phyloP scores from a whole-genome alignment of 768 basidiomycete genomes.

The Podaxis sp. region DNA sequence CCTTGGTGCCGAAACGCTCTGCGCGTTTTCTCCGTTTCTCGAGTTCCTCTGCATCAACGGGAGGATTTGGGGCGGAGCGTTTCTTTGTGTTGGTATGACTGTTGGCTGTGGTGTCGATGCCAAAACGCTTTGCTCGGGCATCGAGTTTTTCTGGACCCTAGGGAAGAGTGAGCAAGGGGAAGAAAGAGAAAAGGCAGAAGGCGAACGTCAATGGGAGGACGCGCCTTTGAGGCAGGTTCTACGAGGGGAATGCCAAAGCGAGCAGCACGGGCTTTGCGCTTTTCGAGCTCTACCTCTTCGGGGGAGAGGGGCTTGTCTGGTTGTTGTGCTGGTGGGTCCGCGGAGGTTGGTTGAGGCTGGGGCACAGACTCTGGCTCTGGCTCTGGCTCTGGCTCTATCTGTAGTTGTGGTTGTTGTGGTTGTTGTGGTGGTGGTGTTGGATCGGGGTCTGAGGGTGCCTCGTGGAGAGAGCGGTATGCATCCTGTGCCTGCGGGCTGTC shows the following conservation, averaged over 20 bases:
- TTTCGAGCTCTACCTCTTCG: slow-evolving; percentile 53
- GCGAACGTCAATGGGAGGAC: slow-evolving; percentile 11
- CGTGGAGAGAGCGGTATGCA: slow-evolving; percentile 43
- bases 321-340: slow-evolving; percentile 3
- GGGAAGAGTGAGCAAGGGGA: background rate
- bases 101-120: slow-evolving; percentile 19
- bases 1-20: slow-evolving; percentile 52
- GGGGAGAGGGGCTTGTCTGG: slow-evolving; percentile 9
- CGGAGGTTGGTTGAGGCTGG: slow-evolving; percentile 14
- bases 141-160: slow-evolving; percentile 53
- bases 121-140: slow-evolving; percentile 59
- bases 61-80: slow-evolving; percentile 35
- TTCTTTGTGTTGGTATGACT: slow-evolving; percentile 25
- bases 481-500: slow-evolving; percentile 50
- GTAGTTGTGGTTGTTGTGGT: background rate
- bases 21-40: slow-evolving; percentile 62
- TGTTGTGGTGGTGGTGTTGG: too few species aligned
- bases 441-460: background rate
- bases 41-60: slow-evolving; percentile 57
- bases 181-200: slow-evolving; percentile 6
- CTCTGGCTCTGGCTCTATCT: slow-evolving; percentile 2
- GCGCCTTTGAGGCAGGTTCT: slow-evolving; percentile 26
- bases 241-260: slow-evolving; percentile 73
- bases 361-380: slow-evolving; percentile 19
- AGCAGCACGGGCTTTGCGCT: slow-evolving; percentile 59